Evolutionary conservation across 768 basidiomycete genomes (phyloP), one percentile per base, ranked within the genome.

Genomic region (Phylloporus rhodoxanthus): DNA sequence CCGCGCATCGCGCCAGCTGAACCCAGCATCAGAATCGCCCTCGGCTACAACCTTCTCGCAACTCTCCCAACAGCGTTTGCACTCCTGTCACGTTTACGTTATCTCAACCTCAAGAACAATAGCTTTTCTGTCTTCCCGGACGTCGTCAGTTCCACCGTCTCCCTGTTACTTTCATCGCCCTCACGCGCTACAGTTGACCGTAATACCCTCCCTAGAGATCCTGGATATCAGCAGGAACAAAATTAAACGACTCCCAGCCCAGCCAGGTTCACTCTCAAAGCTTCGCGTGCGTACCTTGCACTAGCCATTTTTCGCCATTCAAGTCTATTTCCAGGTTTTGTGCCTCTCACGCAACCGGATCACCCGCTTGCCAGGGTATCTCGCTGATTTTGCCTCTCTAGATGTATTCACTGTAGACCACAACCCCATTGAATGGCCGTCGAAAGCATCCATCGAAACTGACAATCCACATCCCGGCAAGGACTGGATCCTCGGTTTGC

Each of bases 391-490:
- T 63, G 69, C 69, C 26, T 72, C 77, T 44, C 74, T 99, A 34
- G 81, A 82, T 41, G 77, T 96, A 28, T 74, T 98, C 58, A 90
- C 90, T 67, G 72, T 89, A 8, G 93, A 95, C 55, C 82, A 85
- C 54, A 98, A 99, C 62, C 94, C 94, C 3, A 77, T 96, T 33
- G 87, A 92, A 67, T 98, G 93, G 91, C 95, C 95, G 0, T 87
- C 90, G 7, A 77, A 72, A 53, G 50, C 71, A 42, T 70, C 86
- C 13, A 62, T 85, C 63, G 76, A 77, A 38, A 60, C 75, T 15
- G 70, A 76, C 41, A 74, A 76, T 50, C 66, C 72, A 28, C 74
- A 79, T 43, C 72, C 72, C 15, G 79, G 84, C 74, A 78, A 77
- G 62, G 77, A 81, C 37, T 92, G 91, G 85, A 81, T 95, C 45